Evolutionary conservation across 441 rosid genomes (phyloP).

Genomic region (Flueggea neowawraea): DNA sequence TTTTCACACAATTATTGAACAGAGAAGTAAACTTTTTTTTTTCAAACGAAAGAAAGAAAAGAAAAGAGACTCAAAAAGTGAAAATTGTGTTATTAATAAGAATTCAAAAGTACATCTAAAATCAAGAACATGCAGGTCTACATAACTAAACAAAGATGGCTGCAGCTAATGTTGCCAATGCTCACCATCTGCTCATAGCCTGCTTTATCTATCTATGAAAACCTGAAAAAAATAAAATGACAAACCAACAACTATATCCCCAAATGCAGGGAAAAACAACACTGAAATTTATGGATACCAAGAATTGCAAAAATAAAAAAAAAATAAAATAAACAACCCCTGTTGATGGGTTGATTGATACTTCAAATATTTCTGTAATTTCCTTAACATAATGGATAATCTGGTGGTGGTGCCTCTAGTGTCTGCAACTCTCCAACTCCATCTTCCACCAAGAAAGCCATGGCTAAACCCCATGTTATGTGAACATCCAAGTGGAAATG

Average conservation of each 20-base stretch:
- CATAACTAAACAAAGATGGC: conserved; percentile 1
- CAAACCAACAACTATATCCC: conserved; percentile 9
- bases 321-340: neutral
- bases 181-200: conserved; percentile 11
- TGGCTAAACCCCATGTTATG: conserved; percentile 82
- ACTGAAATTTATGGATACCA: neutral
- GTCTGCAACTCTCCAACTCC: conserved; percentile 59
- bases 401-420: conserved; percentile 65
- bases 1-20: neutral
- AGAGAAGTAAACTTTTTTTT: neutral
- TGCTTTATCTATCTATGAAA: conserved; percentile 4
- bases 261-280: conserved; percentile 17
- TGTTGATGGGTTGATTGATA: neutral
- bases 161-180: conserved; percentile 8
- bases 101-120: neutral
- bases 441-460: conserved; percentile 83
- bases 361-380: neutral
- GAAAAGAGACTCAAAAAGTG: neutral
- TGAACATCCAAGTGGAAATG: conserved; percentile 98
- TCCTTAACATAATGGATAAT: conserved; percentile 61
- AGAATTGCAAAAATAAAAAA: neutral
- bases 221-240: neutral
- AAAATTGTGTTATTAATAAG: conserved; percentile 4
- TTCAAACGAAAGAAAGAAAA: neutral
- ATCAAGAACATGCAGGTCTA: conserved; percentile 4